Base-by-base conservation (phyloP, 441 rosid species). In the Euphorbia celastroides region DNA sequence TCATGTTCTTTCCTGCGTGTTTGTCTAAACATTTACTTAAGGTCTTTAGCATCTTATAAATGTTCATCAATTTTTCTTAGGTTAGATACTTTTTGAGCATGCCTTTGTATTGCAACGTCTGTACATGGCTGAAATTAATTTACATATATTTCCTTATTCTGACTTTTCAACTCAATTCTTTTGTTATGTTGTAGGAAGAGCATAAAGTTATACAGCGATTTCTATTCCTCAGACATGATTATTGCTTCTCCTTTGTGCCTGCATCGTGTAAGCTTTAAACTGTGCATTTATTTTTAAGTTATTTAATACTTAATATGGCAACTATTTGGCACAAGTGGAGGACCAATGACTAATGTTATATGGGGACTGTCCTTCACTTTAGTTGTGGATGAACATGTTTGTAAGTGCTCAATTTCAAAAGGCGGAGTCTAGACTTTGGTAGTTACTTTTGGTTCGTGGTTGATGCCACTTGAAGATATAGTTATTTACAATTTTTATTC, bases 161-260 rank as follows among this genome's bases (percentile, higher is more conserved):
- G 7, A 34, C 51, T 67, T 50, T 30, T 32, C 28, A 12, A 44
- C 31, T 41, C 34, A 30, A 51, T 70, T 7, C 51, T n/a, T 36
- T 48, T 78, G 38, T 42, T 62, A 51, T 60, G 61, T 42, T 66
- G 52, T 78, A 94, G 99, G 86, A 89, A 71, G 82, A 88, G 96
- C 84, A 83, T 91, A 60, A 89, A 80, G 81, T 78, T 94, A 68
- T 94, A 77, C 75, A 88, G 83, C 72, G 94, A 94, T 72, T 91
- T 91, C 72, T 88, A 94, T 75, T 79, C 96, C 68, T 89, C 99
- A 0, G 99, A 94, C 72, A 74, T 94, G 67, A 88, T 94, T 73
- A 79, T 94, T 72, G 97, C 97, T 71, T 94, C 99, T 77, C 96
- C 99, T 74, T 74, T 91, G 71, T 80, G 77, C 72, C 76, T 93